Evolutionary conservation across 306 rosid species (phyloP).

Genomic region (Cajanus cajan): DNA sequence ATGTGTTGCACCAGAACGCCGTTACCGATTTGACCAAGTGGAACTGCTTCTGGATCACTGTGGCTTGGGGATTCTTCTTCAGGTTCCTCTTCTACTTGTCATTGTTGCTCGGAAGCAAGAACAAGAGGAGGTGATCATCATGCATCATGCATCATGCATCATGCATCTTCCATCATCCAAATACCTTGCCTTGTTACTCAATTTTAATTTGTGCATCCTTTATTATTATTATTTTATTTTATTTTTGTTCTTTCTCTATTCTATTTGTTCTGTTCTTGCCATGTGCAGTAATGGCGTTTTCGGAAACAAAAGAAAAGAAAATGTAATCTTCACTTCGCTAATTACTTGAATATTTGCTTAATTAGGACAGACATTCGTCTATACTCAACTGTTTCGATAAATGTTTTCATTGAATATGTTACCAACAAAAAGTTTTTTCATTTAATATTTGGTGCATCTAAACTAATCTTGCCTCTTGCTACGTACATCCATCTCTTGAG

Average conservation of each 20-base stretch:
- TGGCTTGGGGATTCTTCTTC: slow-evolving; percentile 95
- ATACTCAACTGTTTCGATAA: background rate
- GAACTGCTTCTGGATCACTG: slow-evolving; percentile 76
- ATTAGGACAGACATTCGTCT: background rate
- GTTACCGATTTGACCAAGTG: slow-evolving; percentile 77
- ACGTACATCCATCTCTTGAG: too few species aligned
- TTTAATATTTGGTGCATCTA: too few species aligned
- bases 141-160: too few species aligned
- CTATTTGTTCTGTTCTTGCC: background rate
- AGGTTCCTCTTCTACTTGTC: slow-evolving; percentile 80
- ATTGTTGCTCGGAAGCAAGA: slow-evolving; percentile 81
- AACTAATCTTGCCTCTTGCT: too few species aligned
- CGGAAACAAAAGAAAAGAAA: too few species aligned
- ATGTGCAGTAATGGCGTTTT: too few species aligned
- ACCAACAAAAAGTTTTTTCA: too few species aligned
- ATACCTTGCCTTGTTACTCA: background rate
- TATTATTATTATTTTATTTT: too few species aligned
- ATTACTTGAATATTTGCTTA: slow-evolving; percentile 4
- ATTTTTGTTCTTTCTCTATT: too few species aligned
- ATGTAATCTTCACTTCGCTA: background rate
- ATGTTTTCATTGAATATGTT: background rate
- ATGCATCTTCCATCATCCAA: too few species aligned
- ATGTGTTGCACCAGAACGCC: slow-evolving; percentile 67
- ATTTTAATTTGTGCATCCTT: background rate
- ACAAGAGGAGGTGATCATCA: slow-evolving; percentile 62